Base-by-base conservation (phyloP, 1,284 basidiomycete species). In the Rhodofomes roseus region DNA sequence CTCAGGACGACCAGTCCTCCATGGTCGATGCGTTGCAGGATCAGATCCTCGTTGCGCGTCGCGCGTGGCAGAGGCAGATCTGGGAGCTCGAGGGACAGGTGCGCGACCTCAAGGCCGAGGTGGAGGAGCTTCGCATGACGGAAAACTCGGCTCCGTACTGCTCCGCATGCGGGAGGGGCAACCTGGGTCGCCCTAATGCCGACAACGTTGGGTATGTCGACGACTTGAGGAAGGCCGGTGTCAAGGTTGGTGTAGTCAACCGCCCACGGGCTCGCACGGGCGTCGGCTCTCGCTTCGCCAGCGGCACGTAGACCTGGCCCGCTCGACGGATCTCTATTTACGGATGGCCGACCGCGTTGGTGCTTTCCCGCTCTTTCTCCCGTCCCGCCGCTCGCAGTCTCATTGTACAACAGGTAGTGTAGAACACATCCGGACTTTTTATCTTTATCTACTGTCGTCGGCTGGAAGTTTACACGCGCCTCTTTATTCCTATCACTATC, bases 81-180 rank as follows among this genome's bases (percentile, higher is more conserved):
- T 86, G 81, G 84, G 90, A 90, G 67, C 75, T 92, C 56, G 89
- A 89, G 70, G 82, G 83, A 18, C 87, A 90, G 68, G 81, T 93
- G 54, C 79, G 82, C 50, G 86, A 89, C 69, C 76, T 92, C 60
- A 85, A 86, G 66, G 77, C 80, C 22, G 86, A 91, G 70, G 71
- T 92, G 31, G 84, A 85, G 39, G 80, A 79, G 40, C 71, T 86
- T 50, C 82, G 81, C 50, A 71, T 73, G 20, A 71, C 68, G 7
- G 76, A 76, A 20, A 67, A 71, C 31, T 69, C 70, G 40, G 71
- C 70, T 41, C 75, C 74, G 29, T 83, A 80, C 59, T 92, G 90
- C 70, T 76, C 81, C 5, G 67, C 74, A 46, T 90, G 90, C 67
- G 86, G 89, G 41, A 77, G 85, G 64, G 82, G 82, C 14, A 58